Conservation (phyloP, 2,329 filamentous ascomycete species). For the Herpomyces periplanetae region DNA sequence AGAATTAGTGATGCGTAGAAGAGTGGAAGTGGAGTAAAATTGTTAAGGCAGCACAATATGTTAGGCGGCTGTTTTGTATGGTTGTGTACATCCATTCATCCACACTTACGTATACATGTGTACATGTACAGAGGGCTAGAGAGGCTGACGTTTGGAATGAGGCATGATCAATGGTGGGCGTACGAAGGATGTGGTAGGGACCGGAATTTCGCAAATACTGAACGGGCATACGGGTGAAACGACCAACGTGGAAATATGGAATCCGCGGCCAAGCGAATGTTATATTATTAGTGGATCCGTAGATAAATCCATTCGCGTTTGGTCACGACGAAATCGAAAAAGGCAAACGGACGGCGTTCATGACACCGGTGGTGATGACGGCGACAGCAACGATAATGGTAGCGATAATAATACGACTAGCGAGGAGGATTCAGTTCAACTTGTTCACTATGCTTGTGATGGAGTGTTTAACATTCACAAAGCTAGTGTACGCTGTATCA, state of each 20-base stretch:
- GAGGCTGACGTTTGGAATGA: not conserved
- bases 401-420: slow-evolving; percentile 4
- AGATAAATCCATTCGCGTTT: slow-evolving; percentile 32
- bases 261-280: slow-evolving; percentile 10
- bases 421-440: too few species aligned
- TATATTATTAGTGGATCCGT: slow-evolving; percentile 36
- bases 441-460: too few species aligned
- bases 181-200: slow-evolving; percentile 8
- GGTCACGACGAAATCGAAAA: too few species aligned
- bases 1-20: slow-evolving; percentile 1
- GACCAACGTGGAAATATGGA: slow-evolving; percentile 44
- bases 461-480: slow-evolving; percentile 12
- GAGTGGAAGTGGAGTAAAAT: slow-evolving; percentile 6
- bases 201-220: slow-evolving; percentile 24
- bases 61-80: not conserved
- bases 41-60: slow-evolving; percentile 3
- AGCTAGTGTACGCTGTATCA: slow-evolving; percentile 34
- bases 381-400: too few species aligned
- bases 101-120: not conserved
- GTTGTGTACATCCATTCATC: not conserved
- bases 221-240: slow-evolving; percentile 38
- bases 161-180: too few species aligned
- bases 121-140: not conserved
- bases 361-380: too few species aligned
- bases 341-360: too few species aligned